phyloP scores from a whole-genome alignment of 2,329 filamentous ascomycete genomes.

The Dothistroma septosporum region DNA sequence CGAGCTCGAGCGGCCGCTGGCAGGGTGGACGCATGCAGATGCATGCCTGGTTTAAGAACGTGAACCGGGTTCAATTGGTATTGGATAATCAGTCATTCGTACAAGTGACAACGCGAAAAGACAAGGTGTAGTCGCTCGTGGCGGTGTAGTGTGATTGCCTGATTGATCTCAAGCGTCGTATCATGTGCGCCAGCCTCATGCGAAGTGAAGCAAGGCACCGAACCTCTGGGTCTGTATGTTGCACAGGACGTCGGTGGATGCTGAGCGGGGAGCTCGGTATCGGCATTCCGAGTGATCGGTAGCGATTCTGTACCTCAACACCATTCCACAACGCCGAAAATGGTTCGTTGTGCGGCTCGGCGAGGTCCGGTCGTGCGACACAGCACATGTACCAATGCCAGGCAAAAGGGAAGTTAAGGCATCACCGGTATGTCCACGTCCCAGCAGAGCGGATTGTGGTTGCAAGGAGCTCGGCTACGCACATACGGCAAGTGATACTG shows the following conservation, averaged over 20 bases:
- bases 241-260: background rate
- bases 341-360: too few relatives aligned
- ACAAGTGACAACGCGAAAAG: background rate
- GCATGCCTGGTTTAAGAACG: background rate
- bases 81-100: background rate
- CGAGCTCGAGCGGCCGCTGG: background rate
- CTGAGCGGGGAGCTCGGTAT: background rate
- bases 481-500: too few relatives aligned
- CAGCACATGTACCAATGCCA: too few relatives aligned
- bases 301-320: too few relatives aligned
- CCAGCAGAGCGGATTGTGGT: too few relatives aligned
- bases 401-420: too few relatives aligned
- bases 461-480: too few relatives aligned
- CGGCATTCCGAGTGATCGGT: too few relatives aligned
- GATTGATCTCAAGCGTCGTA: background rate
- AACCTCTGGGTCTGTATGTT: background rate
- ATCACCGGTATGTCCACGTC: too few relatives aligned
- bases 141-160: background rate
- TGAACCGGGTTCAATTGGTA: background rate
- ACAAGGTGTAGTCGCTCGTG: background rate
- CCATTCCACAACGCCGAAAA: too few relatives aligned
- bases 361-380: too few relatives aligned
- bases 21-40: background rate
- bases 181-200: background rate
- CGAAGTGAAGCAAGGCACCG: background rate